Evolutionary conservation across 352 stramenopile species (phyloP).

Genomic region (Bremia lactucae): DNA sequence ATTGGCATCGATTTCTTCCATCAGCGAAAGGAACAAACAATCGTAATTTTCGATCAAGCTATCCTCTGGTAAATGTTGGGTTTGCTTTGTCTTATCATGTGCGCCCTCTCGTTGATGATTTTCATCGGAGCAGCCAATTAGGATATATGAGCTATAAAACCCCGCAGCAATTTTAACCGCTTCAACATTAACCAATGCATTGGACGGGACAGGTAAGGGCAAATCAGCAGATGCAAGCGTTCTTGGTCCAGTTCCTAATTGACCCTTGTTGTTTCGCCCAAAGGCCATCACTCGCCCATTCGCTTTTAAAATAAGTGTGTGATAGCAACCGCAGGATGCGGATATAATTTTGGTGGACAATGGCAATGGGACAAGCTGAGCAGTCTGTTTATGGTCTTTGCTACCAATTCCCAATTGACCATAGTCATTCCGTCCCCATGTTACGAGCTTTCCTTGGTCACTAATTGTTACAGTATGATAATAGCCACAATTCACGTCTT

Average conservation of each 20-base stretch:
- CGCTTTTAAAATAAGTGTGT: slow-evolving; percentile 63
- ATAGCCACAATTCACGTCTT: slow-evolving; percentile 72
- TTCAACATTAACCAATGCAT: slow-evolving; percentile 70
- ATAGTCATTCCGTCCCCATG: slow-evolving; percentile 82
- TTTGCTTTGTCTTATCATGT: slow-evolving; percentile 29
- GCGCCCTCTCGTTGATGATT: slow-evolving; percentile 17
- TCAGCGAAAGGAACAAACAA: slow-evolving; percentile 72
- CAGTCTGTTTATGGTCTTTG: slow-evolving; percentile 80
- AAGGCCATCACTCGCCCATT: slow-evolving; percentile 83
- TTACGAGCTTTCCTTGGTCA: slow-evolving; percentile 77
- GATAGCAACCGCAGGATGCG: slow-evolving; percentile 77
- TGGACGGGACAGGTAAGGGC: slow-evolving; percentile 62
- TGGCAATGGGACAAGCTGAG: slow-evolving; percentile 69
- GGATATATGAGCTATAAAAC: slow-evolving; percentile 85
- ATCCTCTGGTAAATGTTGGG: slow-evolving; percentile 54
- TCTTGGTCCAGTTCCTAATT: slow-evolving; percentile 62
- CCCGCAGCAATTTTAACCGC: slow-evolving; percentile 69
- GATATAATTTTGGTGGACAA: slow-evolving; percentile 67
- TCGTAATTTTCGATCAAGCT: slow-evolving; percentile 50
- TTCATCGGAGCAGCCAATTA: slow-evolving; percentile 59
- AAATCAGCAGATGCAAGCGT: slow-evolving; percentile 75
- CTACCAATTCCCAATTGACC: slow-evolving; percentile 79
- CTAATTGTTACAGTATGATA: slow-evolving; percentile 77
- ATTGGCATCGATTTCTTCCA: slow-evolving; percentile 78
- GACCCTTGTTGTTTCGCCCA: slow-evolving; percentile 82